Evolutionary conservation across 2,329 filamentous ascomycete genomes (phyloP), one percentile per base, ranked within the genome.

Genomic region (Diplodia intermedia): DNA sequence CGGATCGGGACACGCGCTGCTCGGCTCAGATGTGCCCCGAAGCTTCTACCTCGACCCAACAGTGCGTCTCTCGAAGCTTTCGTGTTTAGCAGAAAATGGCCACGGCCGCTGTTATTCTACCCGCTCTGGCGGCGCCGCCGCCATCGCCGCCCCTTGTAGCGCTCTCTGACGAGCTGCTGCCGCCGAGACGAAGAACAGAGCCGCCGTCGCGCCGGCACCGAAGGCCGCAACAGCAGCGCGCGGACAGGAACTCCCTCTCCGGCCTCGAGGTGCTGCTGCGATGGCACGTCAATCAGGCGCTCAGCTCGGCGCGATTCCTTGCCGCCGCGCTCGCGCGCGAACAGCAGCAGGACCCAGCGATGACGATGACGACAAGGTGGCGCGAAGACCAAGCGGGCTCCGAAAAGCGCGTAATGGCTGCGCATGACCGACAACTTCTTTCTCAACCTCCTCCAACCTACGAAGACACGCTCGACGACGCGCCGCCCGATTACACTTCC

Each of bases 401-500:
- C 23, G 33, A 36, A 9, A 12, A 12, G 33, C 33, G 33, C 33
- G 33, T 11, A 11, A 36, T 12, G 33, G 33, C 33, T 36, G 33
- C 33, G 33, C 11, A 12, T 14, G 33, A 36, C 33, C 8, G 33
- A 12, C 33, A 36, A 4, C 33, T 11, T 36, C 33, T 9, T 12
- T 36, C 31, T 15, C 20, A 33, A 4, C 31, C 54, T 12, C 81
- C 81, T 26, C 81, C 82, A 14, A 76, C 78, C 18, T 83, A 83
- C 73, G 75, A 81, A 69, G 80, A 84, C 54, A 79, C 75, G 57
- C 50, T 81, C 52, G 71, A 75, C 69, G 82, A 85, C 70, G 65
- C 76, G 31, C 82, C 82, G 47, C 82, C 81, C 36, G 79, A 82
- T 70, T 83, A 84, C 73, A 82, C 81, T 56, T 71, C 70, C 68